Evolutionary conservation across 176 grass and related monocot species (phyloP).

Genomic region (Oryza longistaminata): DNA sequence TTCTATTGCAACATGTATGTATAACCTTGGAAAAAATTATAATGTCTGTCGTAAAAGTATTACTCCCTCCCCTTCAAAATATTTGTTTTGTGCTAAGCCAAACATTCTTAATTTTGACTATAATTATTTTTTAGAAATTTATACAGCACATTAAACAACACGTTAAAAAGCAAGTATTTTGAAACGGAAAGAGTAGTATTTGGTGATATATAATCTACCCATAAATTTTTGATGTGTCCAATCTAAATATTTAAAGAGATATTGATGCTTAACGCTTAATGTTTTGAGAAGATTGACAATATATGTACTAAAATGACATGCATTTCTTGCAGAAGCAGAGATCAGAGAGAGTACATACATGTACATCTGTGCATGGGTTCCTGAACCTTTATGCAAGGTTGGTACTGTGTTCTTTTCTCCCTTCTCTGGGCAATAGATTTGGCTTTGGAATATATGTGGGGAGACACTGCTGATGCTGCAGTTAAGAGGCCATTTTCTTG

Average conservation of each 20-base stretch:
- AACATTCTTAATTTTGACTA: too few species aligned
- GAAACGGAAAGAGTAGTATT: too few species aligned
- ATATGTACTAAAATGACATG: neutral
- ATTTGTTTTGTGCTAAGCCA: too few species aligned
- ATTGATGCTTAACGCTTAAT: neutral
- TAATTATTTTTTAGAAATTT: too few species aligned
- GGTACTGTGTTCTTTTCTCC: conserved; percentile 30
- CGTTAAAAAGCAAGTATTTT: too few species aligned
- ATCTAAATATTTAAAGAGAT: neutral
- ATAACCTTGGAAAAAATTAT: neutral
- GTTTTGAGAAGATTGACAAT: neutral
- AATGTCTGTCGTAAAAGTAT: too few species aligned
- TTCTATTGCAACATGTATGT: neutral
- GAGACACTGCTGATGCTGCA: neutral
- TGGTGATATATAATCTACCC: too few species aligned
- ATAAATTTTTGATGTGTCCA: neutral
- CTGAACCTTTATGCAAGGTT: conserved; percentile 17
- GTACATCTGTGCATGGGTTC: neutral
- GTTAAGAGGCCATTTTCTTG: conserved; percentile 29
- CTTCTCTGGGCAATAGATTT: neutral
- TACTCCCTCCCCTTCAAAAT: too few species aligned
- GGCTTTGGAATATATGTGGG: conserved; percentile 15
- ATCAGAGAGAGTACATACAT: neutral
- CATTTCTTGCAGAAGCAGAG: neutral
- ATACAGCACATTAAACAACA: too few species aligned